Evolutionary conservation across 75 land plant species (phyloP), one percentile per base, ranked within the genome.

Genomic region (Selaginella moellendorffii): DNA sequence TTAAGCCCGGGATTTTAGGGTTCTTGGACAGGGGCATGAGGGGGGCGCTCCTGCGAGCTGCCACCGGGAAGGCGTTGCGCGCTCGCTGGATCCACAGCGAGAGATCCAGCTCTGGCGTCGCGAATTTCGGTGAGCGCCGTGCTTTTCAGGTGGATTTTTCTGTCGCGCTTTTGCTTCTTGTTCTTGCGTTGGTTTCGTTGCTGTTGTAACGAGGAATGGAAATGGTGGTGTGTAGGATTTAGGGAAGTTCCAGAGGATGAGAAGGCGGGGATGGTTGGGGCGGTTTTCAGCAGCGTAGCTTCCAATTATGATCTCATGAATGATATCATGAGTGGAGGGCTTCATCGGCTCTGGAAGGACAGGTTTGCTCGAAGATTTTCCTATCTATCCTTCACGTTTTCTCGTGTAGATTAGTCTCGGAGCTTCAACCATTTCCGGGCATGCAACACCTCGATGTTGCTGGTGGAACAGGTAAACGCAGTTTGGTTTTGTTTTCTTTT

Each of bases 361-460:
- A 56, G 59, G 59, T 56, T 56, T 56, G 19, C 9, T 24, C n/a
- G 19, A 56, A 56, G 60, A 56, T 2, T 2, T 20, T 2, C n/a
- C 5, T 56, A 56, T 20, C 14, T 36, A 36, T 36, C 5, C 14
- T 36, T 14, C 46, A 36, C 14, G 46, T 14, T 8, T 5, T 56
- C 60, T 24, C 18, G 19, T 64, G 54, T 79, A 92, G 97, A 67
- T 63, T 95, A 53, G 91, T 95, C 26, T 83, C 91, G 54, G 75
- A 95, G 54, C 65, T 95, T 63, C 65, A 70, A 68, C 99, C 96
- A 14, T 95, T 89, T 73, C 91, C 91, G 30, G 96, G 99, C 64
- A 95, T 95, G 96, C 88, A 95, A 75, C 99, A 95, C 80, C 87
- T 95, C 67, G 99, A 95, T 95, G 96, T 95, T 65, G 96, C 99